Conservation (phyloP, 306 rosid species). For the Trifolium subterraneum region DNA sequence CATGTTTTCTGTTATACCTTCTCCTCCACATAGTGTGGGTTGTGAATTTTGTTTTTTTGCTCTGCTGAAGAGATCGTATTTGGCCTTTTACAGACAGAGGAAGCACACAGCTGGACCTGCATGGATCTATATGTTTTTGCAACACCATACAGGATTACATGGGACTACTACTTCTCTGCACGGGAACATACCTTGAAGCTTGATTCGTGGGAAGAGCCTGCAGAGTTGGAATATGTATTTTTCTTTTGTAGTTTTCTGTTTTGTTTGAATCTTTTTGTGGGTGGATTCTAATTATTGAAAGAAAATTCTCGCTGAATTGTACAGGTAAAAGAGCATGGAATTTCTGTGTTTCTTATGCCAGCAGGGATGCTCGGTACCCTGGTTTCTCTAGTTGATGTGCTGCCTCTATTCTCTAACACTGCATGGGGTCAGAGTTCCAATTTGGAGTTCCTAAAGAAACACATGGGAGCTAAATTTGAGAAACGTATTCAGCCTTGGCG, state of each 20-base stretch:
- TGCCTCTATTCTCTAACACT: conserved; percentile 90
- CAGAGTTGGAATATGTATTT: conserved; percentile 96
- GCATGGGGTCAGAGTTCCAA: conserved; percentile 93
- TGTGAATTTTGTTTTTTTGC: conserved; percentile 17
- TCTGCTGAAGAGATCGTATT: conserved; percentile 18
- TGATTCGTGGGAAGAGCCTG: conserved; percentile 93
- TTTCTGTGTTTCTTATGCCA: conserved; percentile 99
- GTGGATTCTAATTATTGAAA: conserved; percentile 21
- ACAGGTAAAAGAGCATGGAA: conserved; percentile 95
- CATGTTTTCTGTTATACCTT: background rate
- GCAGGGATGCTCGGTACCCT: conserved; percentile 97
- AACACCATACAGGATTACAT: conserved; percentile 90
- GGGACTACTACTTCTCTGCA: conserved; percentile 96
- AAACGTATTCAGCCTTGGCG: conserved; percentile 81
- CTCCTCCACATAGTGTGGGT: background rate
- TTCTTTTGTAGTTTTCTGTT: conserved; percentile 11
- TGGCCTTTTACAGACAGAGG: conserved; percentile 63
- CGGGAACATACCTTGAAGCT: conserved; percentile 78
- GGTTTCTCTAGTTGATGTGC: conserved; percentile 79
- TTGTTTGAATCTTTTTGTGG: conserved; percentile 25
- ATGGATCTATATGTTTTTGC: conserved; percentile 98
- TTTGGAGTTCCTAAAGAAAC: conserved; percentile 76
- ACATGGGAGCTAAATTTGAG: conserved; percentile 92
- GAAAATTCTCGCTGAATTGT: conserved; percentile 40
- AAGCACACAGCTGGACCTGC: conserved; percentile 98